Percentiles rank a stretch among this genome's conserved stretches.
phyloP scores from a whole-genome alignment of 2,329 filamentous ascomycete species.

The Calonectria honghensis region DNA sequence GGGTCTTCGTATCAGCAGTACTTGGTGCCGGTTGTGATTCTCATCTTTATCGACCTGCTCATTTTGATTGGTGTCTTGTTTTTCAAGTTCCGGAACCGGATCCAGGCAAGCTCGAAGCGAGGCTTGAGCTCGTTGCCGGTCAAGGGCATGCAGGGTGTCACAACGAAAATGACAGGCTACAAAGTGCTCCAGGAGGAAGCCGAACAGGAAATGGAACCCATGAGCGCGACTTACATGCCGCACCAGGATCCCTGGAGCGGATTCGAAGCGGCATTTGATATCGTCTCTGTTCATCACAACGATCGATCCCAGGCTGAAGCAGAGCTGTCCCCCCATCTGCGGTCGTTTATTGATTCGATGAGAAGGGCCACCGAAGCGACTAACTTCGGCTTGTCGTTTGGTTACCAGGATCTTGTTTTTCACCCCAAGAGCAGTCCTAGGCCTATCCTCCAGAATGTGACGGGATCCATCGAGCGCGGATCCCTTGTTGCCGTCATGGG shows the following conservation, averaged over 20 bases:
- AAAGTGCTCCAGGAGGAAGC: constrained; percentile 57
- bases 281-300: constrained; percentile 56
- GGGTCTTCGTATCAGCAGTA: constrained; percentile 65
- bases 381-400: constrained; percentile 72
- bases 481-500: constrained; percentile 77
- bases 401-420: constrained; percentile 70
- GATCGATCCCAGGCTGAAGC: constrained; percentile 43
- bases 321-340: constrained; percentile 61
- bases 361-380: constrained; percentile 69
- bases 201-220: constrained; percentile 61
- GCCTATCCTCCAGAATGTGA: constrained; percentile 71
- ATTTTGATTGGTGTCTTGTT: constrained; percentile 59
- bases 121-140: constrained; percentile 45
- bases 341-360: constrained; percentile 72
- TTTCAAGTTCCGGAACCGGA: constrained; percentile 47
- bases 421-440: constrained; percentile 66
- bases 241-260: constrained; percentile 55
- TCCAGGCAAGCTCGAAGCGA: constrained; percentile 42
- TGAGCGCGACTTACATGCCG: constrained; percentile 59
- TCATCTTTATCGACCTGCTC: constrained; percentile 65
- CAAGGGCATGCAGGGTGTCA: constrained; percentile 56
- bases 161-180: constrained; percentile 58
- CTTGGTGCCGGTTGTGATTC: constrained; percentile 65
- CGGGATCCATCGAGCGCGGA: constrained; percentile 72
- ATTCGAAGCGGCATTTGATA: constrained; percentile 62